Evolutionary conservation across 108 stramenopile genomes (phyloP).

Genomic region (Cyclotella cryptica): DNA sequence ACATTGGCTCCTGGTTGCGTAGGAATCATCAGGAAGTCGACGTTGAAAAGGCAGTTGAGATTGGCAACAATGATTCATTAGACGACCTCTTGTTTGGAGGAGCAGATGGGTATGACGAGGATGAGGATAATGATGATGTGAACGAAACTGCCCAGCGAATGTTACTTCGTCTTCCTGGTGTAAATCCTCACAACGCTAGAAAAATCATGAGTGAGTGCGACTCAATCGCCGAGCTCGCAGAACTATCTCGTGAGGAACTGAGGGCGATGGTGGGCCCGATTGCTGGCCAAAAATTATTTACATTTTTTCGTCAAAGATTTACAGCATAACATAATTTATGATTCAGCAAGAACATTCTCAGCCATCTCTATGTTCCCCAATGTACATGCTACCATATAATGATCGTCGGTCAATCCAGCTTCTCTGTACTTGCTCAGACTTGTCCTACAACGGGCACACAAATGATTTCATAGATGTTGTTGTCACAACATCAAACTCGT

Average conservation of each 20-base stretch:
- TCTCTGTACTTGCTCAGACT: conserved; percentile 56
- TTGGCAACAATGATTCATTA: conserved; percentile 80
- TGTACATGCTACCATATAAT: conserved; percentile 63
- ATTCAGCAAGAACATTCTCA: conserved; percentile 43
- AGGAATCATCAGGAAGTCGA: conserved; percentile 87
- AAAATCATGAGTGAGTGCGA: conserved; percentile 87
- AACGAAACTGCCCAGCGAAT: conserved; percentile 90
- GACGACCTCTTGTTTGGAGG: conserved; percentile 65
- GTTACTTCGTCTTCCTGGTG: conserved; percentile 90
- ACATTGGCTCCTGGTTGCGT: not conserved
- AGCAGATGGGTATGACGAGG: conserved; percentile 57
- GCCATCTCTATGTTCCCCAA: conserved; percentile 71
- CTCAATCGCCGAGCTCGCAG: conserved; percentile 78
- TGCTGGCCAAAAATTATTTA: conserved; percentile 87
- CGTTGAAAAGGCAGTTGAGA: conserved; percentile 81
- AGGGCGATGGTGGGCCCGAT: conserved; percentile 80
- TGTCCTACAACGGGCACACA: conserved; percentile 6
- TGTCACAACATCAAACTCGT: not conserved
- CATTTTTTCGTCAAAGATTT: conserved; percentile 77
- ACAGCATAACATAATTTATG: conserved; percentile 17
- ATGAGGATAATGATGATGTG: conserved; percentile 75
- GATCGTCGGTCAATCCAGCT: conserved; percentile 58
- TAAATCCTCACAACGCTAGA: conserved; percentile 85
- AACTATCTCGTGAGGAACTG: conserved; percentile 81
- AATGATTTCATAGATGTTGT: not conserved